A percentile compares a stretch with the other conserved stretches of the same genome.
Evolutionary conservation across 345 rosid genomes (phyloP).

Genomic region (Turritis glabra): DNA sequence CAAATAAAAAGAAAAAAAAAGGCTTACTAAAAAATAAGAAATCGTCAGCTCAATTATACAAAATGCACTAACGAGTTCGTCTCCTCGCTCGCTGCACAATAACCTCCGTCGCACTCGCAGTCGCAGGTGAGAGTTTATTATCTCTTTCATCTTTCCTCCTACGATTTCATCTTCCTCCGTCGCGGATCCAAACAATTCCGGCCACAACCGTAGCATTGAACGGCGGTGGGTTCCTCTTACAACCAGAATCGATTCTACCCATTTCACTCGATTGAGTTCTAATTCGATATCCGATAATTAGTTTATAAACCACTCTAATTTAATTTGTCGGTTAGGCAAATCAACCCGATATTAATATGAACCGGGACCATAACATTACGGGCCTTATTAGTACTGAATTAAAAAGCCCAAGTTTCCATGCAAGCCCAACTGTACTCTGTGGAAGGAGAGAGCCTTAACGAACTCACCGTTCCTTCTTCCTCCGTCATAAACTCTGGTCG

Average conservation of each 20-base stretch:
- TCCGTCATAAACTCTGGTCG: constrained; percentile 1
- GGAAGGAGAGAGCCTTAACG: background rate
- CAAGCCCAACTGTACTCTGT: background rate
- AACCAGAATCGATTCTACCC: background rate
- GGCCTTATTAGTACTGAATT: background rate
- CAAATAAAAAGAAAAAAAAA: background rate
- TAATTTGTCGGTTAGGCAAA: background rate
- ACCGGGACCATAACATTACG: background rate
- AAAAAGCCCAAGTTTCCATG: no score
- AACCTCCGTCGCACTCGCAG: background rate
- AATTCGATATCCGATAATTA: background rate
- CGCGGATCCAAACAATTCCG: background rate
- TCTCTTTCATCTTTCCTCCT: background rate
- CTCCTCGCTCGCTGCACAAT: no score
- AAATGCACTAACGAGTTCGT: constrained; percentile 1
- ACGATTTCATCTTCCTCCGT: background rate
- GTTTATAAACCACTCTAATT: background rate
- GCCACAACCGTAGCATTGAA: background rate
- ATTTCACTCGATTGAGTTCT: constrained; percentile 14
- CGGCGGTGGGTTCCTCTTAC: background rate
- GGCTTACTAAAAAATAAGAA: background rate
- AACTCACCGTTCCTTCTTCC: constrained; percentile 5
- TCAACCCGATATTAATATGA: background rate
- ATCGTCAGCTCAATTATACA: background rate
- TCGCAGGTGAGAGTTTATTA: background rate